Conservation (phyloP, 2,329 filamentous ascomycete genomes). For the Ceratocystis colombiana region DNA sequence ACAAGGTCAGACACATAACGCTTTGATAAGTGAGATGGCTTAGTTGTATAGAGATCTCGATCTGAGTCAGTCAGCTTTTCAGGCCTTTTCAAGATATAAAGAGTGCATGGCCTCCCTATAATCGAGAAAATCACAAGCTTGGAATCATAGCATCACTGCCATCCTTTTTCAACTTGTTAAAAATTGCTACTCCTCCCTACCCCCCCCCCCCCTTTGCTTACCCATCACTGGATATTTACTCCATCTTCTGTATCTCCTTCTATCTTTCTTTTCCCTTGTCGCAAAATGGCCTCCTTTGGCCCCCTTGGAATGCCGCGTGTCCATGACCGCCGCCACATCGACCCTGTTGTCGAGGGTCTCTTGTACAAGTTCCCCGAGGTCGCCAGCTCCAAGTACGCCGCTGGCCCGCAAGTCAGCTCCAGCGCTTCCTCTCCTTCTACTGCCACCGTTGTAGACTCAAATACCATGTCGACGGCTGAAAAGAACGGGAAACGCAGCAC, state of each 20-base stretch:
- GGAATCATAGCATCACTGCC: background rate
- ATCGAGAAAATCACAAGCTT: background rate
- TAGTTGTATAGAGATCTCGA: too few species aligned
- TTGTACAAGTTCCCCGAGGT: conserved; percentile 25
- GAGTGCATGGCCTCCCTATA: background rate
- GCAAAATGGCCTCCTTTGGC: conserved; percentile 24
- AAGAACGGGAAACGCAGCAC: conserved; percentile 16
- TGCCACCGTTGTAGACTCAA: background rate
- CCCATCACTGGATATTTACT: background rate
- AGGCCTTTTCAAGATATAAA: background rate
- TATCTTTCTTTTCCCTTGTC: background rate
- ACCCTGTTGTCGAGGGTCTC: conserved; percentile 27
- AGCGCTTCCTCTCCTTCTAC: background rate
- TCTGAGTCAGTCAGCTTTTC: background rate
- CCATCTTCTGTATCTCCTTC: background rate
- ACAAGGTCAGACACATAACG: background rate
- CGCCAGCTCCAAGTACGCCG: background rate
- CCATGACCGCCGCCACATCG: conserved; percentile 26
- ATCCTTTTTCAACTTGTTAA: background rate
- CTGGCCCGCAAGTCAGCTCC: background rate
- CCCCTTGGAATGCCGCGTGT: conserved; percentile 23
- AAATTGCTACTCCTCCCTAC: background rate
- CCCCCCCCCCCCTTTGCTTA: background rate
- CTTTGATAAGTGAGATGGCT: too few species aligned
- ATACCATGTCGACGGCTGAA: background rate